Evolutionary conservation across 257 asterid species (phyloP).

Genomic region (Solanum ahanhuiri): DNA sequence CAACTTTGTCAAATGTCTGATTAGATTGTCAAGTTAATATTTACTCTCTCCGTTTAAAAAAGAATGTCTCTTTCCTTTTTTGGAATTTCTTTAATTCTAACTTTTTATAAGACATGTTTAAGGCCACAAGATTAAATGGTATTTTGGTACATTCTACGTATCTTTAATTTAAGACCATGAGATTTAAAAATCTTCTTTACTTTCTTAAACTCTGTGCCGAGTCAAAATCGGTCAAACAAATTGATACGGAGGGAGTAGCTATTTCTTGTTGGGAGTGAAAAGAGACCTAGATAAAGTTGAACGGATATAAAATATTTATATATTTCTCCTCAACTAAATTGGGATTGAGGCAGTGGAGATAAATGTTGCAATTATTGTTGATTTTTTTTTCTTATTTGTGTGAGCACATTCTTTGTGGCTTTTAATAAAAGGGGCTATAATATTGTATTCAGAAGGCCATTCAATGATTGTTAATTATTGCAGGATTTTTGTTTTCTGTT

Average conservation of each 20-base stretch:
- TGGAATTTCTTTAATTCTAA: not conserved
- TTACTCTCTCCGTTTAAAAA: not conserved
- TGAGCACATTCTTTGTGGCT: not conserved
- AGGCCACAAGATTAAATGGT: not conserved
- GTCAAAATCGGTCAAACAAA: not conserved
- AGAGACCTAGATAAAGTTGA: not conserved
- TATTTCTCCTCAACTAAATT: not conserved
- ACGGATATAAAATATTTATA: not conserved
- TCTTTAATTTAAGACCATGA: not conserved
- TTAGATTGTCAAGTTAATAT: not conserved
- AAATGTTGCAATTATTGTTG: not conserved
- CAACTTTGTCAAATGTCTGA: not conserved
- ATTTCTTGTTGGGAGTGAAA: not conserved
- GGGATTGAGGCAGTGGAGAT: not conserved
- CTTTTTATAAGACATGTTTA: not conserved
- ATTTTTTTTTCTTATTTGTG: not conserved
- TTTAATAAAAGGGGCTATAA: not conserved
- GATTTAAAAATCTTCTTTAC: too few relatives aligned
- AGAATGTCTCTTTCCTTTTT: not conserved
- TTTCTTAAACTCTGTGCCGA: not conserved
- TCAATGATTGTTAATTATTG: not conserved
- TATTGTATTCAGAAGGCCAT: not conserved
- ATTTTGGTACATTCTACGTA: not conserved
- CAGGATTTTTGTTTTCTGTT: not conserved
- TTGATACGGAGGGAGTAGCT: not conserved